phyloP scores from a whole-genome alignment of 1,284 basidiomycete species.

The Uromyces viciae-fabae region DNA sequence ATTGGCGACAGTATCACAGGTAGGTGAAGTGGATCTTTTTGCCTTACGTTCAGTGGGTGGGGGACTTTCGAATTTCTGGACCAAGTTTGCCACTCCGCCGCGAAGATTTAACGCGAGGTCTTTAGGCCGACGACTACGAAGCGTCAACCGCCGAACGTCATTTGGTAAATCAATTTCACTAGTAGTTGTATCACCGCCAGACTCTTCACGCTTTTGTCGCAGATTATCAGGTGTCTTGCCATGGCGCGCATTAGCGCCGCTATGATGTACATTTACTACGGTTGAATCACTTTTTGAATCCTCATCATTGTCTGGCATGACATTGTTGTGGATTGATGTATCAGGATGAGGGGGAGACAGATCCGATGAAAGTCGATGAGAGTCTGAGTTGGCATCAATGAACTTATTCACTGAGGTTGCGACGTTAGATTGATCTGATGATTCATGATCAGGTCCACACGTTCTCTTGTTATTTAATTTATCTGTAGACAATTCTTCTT shows the following conservation, averaged over 20 bases:
- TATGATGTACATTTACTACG: conserved; percentile 28
- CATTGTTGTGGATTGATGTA: neutral
- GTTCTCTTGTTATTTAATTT: neutral
- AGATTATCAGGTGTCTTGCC: conserved; percentile 5
- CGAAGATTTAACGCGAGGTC: conserved; percentile 24
- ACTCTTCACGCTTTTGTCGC: conserved; percentile 7
- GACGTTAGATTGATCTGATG: neutral
- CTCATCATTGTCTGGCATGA: conserved; percentile 1
- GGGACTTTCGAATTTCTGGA: conserved; percentile 44
- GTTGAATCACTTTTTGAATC: conserved; percentile 40
- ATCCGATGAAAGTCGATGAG: neutral
- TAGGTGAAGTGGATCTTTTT: neutral
- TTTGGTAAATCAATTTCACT: conserved; percentile 32
- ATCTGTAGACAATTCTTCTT: neutral
- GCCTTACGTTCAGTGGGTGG: neutral
- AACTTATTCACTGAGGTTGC: neutral
- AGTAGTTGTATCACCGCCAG: conserved; percentile 38
- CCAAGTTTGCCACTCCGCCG: conserved; percentile 40
- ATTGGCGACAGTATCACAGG: neutral
- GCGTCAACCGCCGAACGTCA: conserved; percentile 30
- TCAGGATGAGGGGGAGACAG: neutral
- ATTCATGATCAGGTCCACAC: neutral
- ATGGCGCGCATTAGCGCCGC: neutral
- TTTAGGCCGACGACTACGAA: conserved; percentile 26
- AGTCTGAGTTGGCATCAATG: neutral